Evolutionary conservation across 306 rosid species (phyloP).

Genomic region (Cyclanthera cordifolia): DNA sequence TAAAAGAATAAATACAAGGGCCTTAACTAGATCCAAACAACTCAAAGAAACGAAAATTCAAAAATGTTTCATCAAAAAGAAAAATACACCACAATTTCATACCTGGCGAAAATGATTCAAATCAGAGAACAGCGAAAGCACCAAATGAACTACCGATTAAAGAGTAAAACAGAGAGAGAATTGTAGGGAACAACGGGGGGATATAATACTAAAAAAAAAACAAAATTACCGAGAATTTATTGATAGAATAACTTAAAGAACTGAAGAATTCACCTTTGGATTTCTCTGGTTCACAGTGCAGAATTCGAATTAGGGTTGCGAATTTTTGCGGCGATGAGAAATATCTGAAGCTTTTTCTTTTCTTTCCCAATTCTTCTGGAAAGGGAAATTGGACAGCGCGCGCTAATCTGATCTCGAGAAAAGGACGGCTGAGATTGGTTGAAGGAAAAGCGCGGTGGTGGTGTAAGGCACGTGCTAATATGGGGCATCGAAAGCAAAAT

Average conservation of each 20-base stretch:
- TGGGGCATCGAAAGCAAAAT: neutral
- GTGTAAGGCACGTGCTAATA: slow-evolving; percentile 19
- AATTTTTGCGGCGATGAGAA: neutral
- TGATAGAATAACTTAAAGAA: neutral
- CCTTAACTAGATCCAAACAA: neutral
- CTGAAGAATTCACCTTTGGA: neutral
- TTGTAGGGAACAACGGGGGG: neutral
- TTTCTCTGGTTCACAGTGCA: neutral
- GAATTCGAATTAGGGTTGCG: slow-evolving; percentile 3
- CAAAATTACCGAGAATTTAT: neutral
- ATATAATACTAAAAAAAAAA: neutral
- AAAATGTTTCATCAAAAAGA: neutral
- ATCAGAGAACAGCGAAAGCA: neutral
- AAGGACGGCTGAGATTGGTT: slow-evolving; percentile 23
- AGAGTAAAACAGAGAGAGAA: neutral
- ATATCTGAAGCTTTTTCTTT: slow-evolving; percentile 6
- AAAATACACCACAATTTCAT: neutral
- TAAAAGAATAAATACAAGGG: neutral
- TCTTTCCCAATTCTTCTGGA: neutral
- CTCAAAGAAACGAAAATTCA: neutral
- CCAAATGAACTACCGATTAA: neutral
- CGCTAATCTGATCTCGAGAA: neutral
- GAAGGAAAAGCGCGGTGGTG: neutral
- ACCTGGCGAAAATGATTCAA: neutral
- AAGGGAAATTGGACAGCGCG: neutral